Conservation (phyloP, 148 eudicot species). For the Chenopodium berlandieri region DNA sequence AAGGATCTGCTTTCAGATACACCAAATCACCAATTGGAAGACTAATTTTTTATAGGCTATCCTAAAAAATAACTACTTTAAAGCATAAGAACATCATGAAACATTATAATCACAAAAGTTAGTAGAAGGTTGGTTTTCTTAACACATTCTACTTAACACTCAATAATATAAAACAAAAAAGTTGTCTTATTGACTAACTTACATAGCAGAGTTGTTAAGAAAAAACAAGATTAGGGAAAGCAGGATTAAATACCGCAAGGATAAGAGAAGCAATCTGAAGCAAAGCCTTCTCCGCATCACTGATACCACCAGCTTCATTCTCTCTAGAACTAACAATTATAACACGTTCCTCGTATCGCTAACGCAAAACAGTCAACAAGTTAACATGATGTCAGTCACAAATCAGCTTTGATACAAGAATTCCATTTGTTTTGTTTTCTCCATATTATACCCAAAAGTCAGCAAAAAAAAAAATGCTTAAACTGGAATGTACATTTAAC, state of each 20-base stretch:
- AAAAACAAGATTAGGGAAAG: neutral
- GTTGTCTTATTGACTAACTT: neutral
- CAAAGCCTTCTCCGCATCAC: slow-evolving; percentile 86
- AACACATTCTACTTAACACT: neutral
- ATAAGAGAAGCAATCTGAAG: slow-evolving; percentile 70
- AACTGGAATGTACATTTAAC: neutral
- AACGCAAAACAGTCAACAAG: slow-evolving; percentile 29
- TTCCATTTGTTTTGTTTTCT: neutral
- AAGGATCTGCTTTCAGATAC: too few species aligned
- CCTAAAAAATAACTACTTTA: neutral
- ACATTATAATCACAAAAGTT: neutral
- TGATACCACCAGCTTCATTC: slow-evolving; percentile 43
- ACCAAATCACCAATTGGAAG: neutral
- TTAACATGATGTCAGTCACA: neutral
- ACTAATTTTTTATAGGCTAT: neutral
- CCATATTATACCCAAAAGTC: neutral
- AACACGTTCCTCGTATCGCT: slow-evolving; percentile 89
- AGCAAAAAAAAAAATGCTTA: neutral
- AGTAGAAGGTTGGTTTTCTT: neutral
- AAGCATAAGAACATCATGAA: neutral
- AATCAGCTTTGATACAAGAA: neutral
- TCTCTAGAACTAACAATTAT: slow-evolving; percentile 81
- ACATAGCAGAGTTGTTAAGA: neutral
- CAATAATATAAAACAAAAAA: neutral
- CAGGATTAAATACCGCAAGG: slow-evolving; percentile 51